Evolutionary conservation across 2,329 filamentous ascomycete genomes (phyloP), one percentile per base, ranked within the genome.

Genomic region (Colletotrichum filicis): DNA sequence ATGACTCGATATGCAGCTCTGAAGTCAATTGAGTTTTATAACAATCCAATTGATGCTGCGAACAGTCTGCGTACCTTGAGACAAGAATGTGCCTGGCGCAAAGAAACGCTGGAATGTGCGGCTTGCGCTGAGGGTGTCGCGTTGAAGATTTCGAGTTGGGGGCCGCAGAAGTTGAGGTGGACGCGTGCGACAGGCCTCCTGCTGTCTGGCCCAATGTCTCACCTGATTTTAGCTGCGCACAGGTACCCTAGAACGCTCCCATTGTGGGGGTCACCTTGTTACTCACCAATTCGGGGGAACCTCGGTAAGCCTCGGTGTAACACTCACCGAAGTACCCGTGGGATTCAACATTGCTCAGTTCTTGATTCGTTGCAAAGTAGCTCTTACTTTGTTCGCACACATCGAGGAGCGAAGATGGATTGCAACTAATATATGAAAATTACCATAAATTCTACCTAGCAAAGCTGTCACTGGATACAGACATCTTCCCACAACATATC

Each of bases 401-500:
- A 14, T 37, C 2, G 9, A 32, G 9, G 8, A 32, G 30, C 1
- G 9, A 32, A 32, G 30, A 32, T 32, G 30, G 9, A 3, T 32
- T 32, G 8, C 8, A 32, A 32, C 4, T 37, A 16, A 37, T 16
- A 6, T 1, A 37, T 42, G 35, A 16, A 55, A 11, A 24, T 24
- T 9, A 26, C 14, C 26, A 22, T 24, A 28, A 26, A 5, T 16
- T 1, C 5, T 24, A 55, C n/a, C 52, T 11, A 16, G n/a, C 52
- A 56, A 56, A 14, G 53, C 11, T 14, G 42, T 58, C 37, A 71
- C 22, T 19, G 28, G 37, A 71, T 62, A 26, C 64, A 42, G 1
- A 71, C 28, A 19, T 72, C 65, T 24, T 68, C 57, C 69, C 69
- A 72, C 1, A 14, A 9, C 19, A 5, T 19, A 1, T 14, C 22